Evolutionary conservation across 202 grass and related monocot species (phyloP).

Genomic region (Digitaria exilis): DNA sequence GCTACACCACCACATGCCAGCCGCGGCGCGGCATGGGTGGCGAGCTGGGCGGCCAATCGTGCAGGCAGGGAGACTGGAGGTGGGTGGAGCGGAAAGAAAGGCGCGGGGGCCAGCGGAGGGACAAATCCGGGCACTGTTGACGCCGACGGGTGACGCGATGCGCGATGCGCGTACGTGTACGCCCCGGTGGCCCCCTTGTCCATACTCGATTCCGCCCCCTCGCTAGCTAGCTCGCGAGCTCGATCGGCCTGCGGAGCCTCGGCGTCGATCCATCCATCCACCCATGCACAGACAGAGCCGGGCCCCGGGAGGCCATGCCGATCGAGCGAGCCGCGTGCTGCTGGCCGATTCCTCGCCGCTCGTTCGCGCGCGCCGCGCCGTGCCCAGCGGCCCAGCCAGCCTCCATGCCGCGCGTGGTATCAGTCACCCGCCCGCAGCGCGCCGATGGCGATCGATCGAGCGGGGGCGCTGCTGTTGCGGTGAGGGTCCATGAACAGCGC

Average conservation of each 20-base stretch:
- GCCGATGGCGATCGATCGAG: background rate
- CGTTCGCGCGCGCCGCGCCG: background rate
- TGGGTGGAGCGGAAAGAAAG: background rate
- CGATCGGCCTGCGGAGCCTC: too few relatives aligned
- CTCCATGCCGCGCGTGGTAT: constrained; percentile 20
- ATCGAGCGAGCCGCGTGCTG: too few relatives aligned
- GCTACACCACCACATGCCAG: too few relatives aligned
- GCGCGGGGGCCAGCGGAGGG: background rate
- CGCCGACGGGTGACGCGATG: constrained; percentile 33
- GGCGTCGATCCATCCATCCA: background rate
- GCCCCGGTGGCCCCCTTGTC: background rate
- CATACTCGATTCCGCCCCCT: background rate
- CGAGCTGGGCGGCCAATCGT: constrained; percentile 6
- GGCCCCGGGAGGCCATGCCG: background rate
- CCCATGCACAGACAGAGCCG: too few relatives aligned
- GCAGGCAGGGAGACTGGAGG: constrained; percentile 10
- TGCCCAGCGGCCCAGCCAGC: too few relatives aligned
- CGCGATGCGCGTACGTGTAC: background rate
- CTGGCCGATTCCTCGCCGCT: constrained; percentile 33
- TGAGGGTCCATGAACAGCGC: background rate
- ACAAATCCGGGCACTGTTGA: constrained; percentile 44
- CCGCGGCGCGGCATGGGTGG: background rate
- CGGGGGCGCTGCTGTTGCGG: background rate
- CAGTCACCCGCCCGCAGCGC: background rate
- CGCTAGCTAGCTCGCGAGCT: too few relatives aligned